phyloP scores from a whole-genome alignment of 306 rosid genomes.

The Myrica gale region DNA sequence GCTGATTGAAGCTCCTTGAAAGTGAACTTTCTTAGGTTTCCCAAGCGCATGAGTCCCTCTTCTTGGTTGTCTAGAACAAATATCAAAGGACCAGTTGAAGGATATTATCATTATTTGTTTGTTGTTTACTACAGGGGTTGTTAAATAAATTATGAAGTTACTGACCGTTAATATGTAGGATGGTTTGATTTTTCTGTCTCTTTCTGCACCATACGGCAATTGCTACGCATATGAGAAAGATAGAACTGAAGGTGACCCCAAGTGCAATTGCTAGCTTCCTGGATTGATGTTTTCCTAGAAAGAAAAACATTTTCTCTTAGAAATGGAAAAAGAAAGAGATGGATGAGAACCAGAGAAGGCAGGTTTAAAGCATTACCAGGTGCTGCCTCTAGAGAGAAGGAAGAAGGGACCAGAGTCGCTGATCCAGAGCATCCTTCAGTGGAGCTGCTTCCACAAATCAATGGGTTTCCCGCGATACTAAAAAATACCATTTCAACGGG shows the following conservation, averaged over 20 bases:
- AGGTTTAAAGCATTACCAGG: conserved; percentile 37
- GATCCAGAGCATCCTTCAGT: conserved; percentile 80
- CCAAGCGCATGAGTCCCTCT: conserved; percentile 74
- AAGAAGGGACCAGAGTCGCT: conserved; percentile 49
- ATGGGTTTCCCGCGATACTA: conserved; percentile 85
- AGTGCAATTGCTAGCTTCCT: conserved; percentile 72
- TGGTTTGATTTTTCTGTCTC: conserved; percentile 55
- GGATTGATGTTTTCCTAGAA: conserved; percentile 59
- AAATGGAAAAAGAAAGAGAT: neutral
- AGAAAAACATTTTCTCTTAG: neutral
- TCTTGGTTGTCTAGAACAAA: conserved; percentile 60
- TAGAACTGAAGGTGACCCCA: conserved; percentile 72
- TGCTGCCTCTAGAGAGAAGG: conserved; percentile 58
- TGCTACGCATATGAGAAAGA: conserved; percentile 45
- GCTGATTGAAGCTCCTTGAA: conserved; percentile 87
- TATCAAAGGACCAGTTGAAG: conserved; percentile 1
- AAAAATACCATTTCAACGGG: conserved; percentile 21
- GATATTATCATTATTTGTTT: neutral
- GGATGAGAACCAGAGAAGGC: conserved; percentile 3
- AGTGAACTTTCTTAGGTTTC: conserved; percentile 74
- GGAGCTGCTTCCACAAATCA: conserved; percentile 71
- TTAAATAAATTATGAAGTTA: conserved; percentile 20
- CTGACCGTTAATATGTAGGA: conserved; percentile 69
- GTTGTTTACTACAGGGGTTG: neutral
- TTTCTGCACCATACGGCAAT: conserved; percentile 62